Conservation (phyloP, 495 filamentous ascomycete species). For the Penicillium flavigenum region DNA sequence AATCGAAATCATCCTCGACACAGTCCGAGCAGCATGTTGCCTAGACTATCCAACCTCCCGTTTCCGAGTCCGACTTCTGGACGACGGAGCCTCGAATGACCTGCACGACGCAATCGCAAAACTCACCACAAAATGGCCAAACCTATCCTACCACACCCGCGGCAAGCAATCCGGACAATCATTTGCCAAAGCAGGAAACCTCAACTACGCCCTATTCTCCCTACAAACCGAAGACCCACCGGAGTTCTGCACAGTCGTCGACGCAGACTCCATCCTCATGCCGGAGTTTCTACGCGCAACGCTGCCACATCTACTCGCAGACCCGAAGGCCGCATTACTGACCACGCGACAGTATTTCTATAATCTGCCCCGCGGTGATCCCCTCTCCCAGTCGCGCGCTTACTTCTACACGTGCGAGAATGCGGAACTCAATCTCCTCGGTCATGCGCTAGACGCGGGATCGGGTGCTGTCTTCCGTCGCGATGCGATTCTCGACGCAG, state of each 20-base stretch:
- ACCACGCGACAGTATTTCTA: slow-evolving; percentile 49
- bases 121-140: slow-evolving; percentile 30
- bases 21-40: slow-evolving; percentile 46
- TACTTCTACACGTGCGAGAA: slow-evolving; percentile 44
- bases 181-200: slow-evolving; percentile 55
- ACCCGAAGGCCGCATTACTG: slow-evolving; percentile 32
- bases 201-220: slow-evolving; percentile 50
- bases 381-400: slow-evolving; percentile 45
- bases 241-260: slow-evolving; percentile 38
- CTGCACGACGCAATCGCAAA: slow-evolving; percentile 34
- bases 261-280: slow-evolving; percentile 48
- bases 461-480: slow-evolving; percentile 53
- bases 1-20: slow-evolving; percentile 52
- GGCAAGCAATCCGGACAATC: slow-evolving; percentile 40
- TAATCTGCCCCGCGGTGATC: slow-evolving; percentile 51
- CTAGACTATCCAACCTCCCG: slow-evolving; percentile 49
- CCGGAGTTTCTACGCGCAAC: slow-evolving; percentile 51
- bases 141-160: slow-evolving; percentile 49
- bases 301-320: slow-evolving; percentile 47
- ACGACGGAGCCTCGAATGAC: slow-evolving; percentile 45
- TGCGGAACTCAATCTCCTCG: slow-evolving; percentile 29
- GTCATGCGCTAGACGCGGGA: slow-evolving; percentile 38
- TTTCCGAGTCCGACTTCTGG: slow-evolving; percentile 49
- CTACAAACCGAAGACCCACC: slow-evolving; percentile 43
- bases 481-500: slow-evolving; percentile 42